phyloP scores from a whole-genome alignment of 768 basidiomycete species.

The Pleurotus cornucopiae region DNA sequence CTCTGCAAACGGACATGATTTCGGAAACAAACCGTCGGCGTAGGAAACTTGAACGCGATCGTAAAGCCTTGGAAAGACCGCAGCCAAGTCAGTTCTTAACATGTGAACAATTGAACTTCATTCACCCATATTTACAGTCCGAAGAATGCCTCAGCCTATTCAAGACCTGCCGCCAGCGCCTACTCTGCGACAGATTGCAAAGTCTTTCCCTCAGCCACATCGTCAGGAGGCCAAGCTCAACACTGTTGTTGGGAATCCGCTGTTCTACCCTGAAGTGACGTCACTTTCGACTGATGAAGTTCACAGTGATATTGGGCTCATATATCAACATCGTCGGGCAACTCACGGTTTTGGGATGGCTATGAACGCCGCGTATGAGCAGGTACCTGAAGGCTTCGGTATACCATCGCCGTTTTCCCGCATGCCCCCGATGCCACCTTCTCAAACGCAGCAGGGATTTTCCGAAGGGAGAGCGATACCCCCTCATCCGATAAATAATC shows the following conservation, averaged over 20 bases:
- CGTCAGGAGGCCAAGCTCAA: conserved; percentile 2
- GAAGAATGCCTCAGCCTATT: conserved; percentile 55
- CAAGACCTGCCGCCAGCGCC: conserved; percentile 51
- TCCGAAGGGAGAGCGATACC: neutral
- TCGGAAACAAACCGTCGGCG: conserved; percentile 87
- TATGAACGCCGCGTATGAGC: conserved; percentile 3
- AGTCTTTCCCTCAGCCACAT: conserved; percentile 39
- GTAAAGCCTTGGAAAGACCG: conserved; percentile 73
- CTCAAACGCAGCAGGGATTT: no score
- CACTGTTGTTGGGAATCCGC: conserved; percentile 10
- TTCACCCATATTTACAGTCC: conserved; percentile 32
- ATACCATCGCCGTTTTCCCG: conserved; percentile 7
- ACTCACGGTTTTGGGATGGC: conserved; percentile 10
- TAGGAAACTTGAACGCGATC: conserved; percentile 79
- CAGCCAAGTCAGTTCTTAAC: conserved; percentile 52
- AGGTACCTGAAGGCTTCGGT: conserved; percentile 7
- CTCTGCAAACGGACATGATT: conserved; percentile 83
- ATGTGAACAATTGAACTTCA: neutral
- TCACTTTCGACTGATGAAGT: conserved; percentile 46
- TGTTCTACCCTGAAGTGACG: conserved; percentile 42
- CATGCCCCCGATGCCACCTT: neutral
- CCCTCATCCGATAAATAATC: conserved; percentile 2
- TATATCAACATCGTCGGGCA: conserved; percentile 40
- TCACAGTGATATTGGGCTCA: conserved; percentile 48
- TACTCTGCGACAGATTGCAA: conserved; percentile 63